A percentile compares a stretch with the other conserved stretches of the same genome.
Evolutionary conservation across 345 rosid genomes (phyloP).

Genomic region (Ceriops zippeliana): DNA sequence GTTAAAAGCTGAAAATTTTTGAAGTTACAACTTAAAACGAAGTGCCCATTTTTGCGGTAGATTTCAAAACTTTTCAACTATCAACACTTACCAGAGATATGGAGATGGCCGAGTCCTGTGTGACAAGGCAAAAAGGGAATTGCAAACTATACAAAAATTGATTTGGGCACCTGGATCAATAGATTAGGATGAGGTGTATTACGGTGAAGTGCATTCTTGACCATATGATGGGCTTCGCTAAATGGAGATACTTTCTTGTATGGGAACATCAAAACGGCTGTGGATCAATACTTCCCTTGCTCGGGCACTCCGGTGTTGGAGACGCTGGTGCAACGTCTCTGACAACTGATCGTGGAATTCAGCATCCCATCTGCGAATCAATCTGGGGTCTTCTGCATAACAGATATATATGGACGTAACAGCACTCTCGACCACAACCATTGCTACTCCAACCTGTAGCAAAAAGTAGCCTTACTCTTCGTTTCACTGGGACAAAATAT

Average conservation of each 20-base stretch:
- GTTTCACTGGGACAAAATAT: not conserved
- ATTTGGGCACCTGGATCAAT: conserved; percentile 14
- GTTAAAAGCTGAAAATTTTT: no score
- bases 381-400: conserved; percentile 80
- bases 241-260: conserved; percentile 27
- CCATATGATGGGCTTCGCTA: conserved; percentile 13
- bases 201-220: not conserved
- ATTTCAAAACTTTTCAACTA: no score
- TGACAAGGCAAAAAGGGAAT: no score
- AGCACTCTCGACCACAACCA: conserved; percentile 93
- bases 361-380: conserved; percentile 16
- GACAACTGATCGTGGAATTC: conserved; percentile 14
- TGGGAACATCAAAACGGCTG: conserved; percentile 31
- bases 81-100: no score
- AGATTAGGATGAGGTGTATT: conserved; percentile 7
- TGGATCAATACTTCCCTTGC: conserved; percentile 51
- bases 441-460: conserved; percentile 75
- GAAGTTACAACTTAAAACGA: no score
- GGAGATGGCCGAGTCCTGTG: no score
- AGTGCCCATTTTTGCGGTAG: no score
- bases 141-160: not conserved
- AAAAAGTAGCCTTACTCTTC: not conserved
- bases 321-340: conserved; percentile 78
- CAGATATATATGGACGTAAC: conserved; percentile 90
- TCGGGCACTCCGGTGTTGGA: conserved; percentile 73